Evolutionary conservation across 2,329 filamentous ascomycete genomes (phyloP).

Genomic region (Diaporthe nobilis): DNA sequence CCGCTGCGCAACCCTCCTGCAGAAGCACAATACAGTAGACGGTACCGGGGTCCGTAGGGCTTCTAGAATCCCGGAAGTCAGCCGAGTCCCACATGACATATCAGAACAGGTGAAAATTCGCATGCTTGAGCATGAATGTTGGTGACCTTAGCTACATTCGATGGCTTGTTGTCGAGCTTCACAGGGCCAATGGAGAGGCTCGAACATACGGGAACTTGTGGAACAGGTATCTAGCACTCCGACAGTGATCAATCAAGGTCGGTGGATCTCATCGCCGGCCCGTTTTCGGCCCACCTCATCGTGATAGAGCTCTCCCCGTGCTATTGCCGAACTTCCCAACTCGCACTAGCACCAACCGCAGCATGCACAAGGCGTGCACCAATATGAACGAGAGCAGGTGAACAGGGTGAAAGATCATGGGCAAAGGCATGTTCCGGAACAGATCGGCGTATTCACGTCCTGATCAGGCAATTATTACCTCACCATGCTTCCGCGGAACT

Average conservation of each 20-base stretch:
- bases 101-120: background rate
- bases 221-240: background rate
- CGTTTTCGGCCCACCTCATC: background rate
- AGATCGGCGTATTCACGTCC: background rate
- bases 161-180: background rate
- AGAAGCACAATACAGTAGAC: too few relatives aligned
- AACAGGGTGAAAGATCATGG: background rate
- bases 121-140: background rate
- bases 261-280: slow-evolving; percentile 5
- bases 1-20: background rate
- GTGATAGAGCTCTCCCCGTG: background rate
- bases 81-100: background rate
- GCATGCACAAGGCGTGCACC: background rate
- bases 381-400: background rate
- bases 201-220: background rate
- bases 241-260: background rate
- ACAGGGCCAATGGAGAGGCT: background rate
- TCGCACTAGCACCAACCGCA: background rate
- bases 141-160: background rate
- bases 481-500: slow-evolving; percentile 14
- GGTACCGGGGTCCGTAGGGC: background rate
- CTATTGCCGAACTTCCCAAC: slow-evolving; percentile 8
- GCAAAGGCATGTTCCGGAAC: background rate
- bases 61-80: background rate
- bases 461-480: slow-evolving; percentile 12